Evolutionary conservation across 768 basidiomycete species (phyloP), one percentile per base, ranked within the genome.

Genomic region (Pisolithus albus): DNA sequence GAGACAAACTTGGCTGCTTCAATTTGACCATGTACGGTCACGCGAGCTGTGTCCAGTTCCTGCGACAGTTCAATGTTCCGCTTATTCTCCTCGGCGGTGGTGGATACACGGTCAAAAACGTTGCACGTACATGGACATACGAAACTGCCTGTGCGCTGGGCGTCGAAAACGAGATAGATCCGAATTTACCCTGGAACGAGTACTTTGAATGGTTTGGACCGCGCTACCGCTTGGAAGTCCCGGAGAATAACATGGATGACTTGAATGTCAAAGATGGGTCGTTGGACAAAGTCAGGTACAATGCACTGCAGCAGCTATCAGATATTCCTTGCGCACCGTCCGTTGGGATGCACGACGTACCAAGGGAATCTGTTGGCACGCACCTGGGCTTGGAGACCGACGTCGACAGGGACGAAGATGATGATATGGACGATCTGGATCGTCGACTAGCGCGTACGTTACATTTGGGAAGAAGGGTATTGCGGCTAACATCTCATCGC

Each of bases 121-220:
- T 97, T 18, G 91, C 92, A 6, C 78, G 92, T 42, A 83, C 86
- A 34, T 99, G 95, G 95, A 85, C 93, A 28, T 95, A 90, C 72
- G 95, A 99, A 68, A 99, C 96, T 0, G 95, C 92, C 1, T 88
- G 94, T 60, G 90, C 92, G 19, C 78, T 93, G n/a, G 94, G 91
- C 2, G 78, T 88, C 42, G 86, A 93, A 62, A 73, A 88, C 39
- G 78, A 78, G 11, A 84, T 89, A 49, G 84, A 91, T 62, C 76
- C 78, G 18, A 86, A 88, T 58, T 69, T 92, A 52, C 89, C 88
- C 1, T 92, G 83, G 82, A 89, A 85, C 67, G 81, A 84, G 58
- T 95, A 92, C 66, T 90, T 97, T 64, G 95, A 98, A 67, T 99
- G 93, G 85, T 98, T 94, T 65, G 96, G 94, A 0, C 95, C 95